These are phyloP conservation scores for Leccinum rimulosum DNA, from an alignment of 768 basidiomycete species.

Conservation along the genomic window DNA sequence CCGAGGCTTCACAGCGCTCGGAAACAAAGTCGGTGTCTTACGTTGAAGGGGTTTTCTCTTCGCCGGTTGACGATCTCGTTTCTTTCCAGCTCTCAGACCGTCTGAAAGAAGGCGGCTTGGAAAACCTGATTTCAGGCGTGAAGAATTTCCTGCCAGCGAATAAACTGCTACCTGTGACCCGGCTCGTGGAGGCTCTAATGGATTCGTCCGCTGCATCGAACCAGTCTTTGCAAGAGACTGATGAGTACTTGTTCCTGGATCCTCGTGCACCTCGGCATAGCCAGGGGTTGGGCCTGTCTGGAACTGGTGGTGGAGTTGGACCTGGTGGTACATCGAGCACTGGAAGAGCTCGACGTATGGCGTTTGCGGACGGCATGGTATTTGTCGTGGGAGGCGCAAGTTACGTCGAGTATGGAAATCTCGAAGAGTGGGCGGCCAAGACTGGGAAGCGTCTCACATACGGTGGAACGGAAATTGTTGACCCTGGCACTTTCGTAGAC, in stretches of 20 bases:
- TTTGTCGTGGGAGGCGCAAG: constrained; percentile 97
- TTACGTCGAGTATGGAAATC: constrained; percentile 95
- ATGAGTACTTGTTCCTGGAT: constrained; percentile 93
- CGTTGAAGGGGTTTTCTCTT: neutral
- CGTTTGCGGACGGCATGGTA: constrained; percentile 84
- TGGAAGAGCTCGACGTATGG: constrained; percentile 59
- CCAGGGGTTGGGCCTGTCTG: constrained; percentile 46
- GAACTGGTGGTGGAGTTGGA: constrained; percentile 44
- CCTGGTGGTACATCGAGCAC: constrained; percentile 31
- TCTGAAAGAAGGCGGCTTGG: constrained; percentile 92
- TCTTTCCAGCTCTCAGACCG: constrained; percentile 77
- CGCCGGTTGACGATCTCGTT: neutral
- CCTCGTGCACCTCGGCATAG: constrained; percentile 72
- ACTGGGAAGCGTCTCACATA: constrained; percentile 87
- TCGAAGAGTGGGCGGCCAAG: constrained; percentile 88
- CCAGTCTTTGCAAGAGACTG: constrained; percentile 92
- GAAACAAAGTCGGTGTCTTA: constrained; percentile 66
- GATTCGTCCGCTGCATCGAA: constrained; percentile 93
- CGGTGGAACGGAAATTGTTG: constrained; percentile 93
- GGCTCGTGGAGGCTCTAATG: constrained; percentile 95
- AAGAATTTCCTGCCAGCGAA: constrained; percentile 97
- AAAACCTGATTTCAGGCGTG: constrained; percentile 95
- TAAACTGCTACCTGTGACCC: constrained; percentile 89
- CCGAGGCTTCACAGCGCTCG: constrained; percentile 89
- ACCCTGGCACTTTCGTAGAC: constrained; percentile 81